Conservation (phyloP, 192 early-diverging fungal species). For the Jimgerdemannia lactiflua region DNA sequence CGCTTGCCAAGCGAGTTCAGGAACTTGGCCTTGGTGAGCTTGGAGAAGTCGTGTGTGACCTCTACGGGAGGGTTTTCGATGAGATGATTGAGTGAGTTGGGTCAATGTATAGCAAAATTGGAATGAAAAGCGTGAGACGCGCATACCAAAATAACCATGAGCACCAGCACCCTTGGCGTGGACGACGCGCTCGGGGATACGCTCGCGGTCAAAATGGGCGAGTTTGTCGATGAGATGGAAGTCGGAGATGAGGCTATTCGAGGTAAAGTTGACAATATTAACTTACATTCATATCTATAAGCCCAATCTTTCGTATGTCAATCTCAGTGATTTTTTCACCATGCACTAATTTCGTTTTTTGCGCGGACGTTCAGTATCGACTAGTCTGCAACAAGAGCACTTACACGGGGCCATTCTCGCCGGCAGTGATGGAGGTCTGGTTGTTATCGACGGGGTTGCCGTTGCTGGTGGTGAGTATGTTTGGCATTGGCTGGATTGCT, state of each 20-base stretch:
- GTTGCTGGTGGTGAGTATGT: slow-evolving; percentile 33
- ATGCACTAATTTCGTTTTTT: too few relatives aligned
- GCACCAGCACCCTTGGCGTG: slow-evolving; percentile 79
- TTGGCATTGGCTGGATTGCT: background rate
- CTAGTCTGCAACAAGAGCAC: background rate
- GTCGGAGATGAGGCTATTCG: slow-evolving; percentile 55
- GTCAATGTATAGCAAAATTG: background rate
- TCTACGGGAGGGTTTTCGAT: slow-evolving; percentile 28
- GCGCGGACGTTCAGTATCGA: background rate
- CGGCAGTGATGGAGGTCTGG: slow-evolving; percentile 71
- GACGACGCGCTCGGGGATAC: slow-evolving; percentile 78
- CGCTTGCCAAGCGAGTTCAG: slow-evolving; percentile 67
- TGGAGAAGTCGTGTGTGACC: slow-evolving; percentile 66
- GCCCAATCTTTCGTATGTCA: too few relatives aligned
- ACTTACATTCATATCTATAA: too few relatives aligned
- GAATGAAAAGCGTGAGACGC: background rate
- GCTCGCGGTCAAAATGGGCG: slow-evolving; percentile 75
- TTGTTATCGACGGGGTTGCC: slow-evolving; percentile 77
- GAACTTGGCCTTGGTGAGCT: slow-evolving; percentile 72
- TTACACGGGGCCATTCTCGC: slow-evolving; percentile 57
- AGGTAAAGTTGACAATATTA: background rate
- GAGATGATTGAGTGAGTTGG: background rate
- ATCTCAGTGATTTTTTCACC: too few relatives aligned
- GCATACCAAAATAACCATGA: slow-evolving; percentile 63
- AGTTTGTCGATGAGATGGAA: slow-evolving; percentile 78